phyloP scores from a whole-genome alignment of 2,329 filamentous ascomycete species.

The Neonectria ditissima region DNA sequence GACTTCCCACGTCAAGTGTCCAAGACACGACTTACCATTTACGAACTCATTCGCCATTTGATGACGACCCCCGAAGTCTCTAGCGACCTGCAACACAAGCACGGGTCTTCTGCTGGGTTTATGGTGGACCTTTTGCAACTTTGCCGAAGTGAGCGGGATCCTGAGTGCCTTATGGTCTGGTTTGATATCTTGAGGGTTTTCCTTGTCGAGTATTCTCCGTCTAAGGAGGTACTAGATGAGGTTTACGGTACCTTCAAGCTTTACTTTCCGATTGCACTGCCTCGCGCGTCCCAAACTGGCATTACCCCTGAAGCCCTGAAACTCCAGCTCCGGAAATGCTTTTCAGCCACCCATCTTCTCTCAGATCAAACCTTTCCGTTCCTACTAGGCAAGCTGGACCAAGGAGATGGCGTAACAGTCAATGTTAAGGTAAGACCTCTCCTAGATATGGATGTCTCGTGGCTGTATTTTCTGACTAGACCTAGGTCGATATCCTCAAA shows the following conservation, averaged over 20 bases:
- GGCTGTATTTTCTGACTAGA: slow-evolving; percentile 22
- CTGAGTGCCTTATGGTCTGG: slow-evolving; percentile 68
- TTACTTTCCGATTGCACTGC: slow-evolving; percentile 71
- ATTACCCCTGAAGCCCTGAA: slow-evolving; percentile 70
- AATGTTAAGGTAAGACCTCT: slow-evolving; percentile 63
- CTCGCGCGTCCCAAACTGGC: slow-evolving; percentile 61
- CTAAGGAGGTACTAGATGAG: slow-evolving; percentile 60
- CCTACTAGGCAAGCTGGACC: slow-evolving; percentile 67
- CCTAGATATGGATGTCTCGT: rapidly evolving
- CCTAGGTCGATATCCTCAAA: slow-evolving; percentile 65
- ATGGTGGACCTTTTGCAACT: slow-evolving; percentile 63
- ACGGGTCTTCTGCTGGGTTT: slow-evolving; percentile 59
- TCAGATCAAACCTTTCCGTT: slow-evolving; percentile 63
- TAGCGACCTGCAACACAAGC: slow-evolving; percentile 58
- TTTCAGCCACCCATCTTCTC: slow-evolving; percentile 61
- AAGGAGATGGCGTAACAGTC: slow-evolving; percentile 68
- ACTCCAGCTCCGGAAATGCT: slow-evolving; percentile 63
- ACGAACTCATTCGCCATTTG: slow-evolving; percentile 60
- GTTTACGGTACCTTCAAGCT: slow-evolving; percentile 68
- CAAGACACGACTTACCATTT: slow-evolving; percentile 64
- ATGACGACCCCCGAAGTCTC: slow-evolving; percentile 57
- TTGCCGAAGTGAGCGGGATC: slow-evolving; percentile 67
- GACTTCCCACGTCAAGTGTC: slow-evolving; percentile 67
- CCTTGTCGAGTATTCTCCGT: slow-evolving; percentile 58
- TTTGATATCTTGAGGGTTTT: slow-evolving; percentile 63